Conservation (phyloP, 768 basidiomycete species). For the Suillus plorans region DNA sequence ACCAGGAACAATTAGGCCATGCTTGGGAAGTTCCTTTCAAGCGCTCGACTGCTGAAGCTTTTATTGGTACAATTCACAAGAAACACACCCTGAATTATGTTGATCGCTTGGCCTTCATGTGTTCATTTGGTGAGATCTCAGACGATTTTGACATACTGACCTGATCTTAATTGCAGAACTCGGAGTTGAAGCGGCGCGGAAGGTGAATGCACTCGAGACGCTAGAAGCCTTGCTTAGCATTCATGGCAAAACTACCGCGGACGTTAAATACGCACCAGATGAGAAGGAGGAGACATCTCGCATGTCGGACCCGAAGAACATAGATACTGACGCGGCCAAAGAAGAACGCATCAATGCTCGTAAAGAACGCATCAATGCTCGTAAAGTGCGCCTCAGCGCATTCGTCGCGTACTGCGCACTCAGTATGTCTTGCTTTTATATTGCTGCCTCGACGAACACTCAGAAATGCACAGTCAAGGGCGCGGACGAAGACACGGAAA, state of each 20-base stretch:
- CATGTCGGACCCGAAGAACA: background rate
- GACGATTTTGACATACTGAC: background rate
- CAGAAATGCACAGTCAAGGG: slow-evolving; percentile 7
- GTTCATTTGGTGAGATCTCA: slow-evolving; percentile 23
- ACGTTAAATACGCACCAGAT: background rate
- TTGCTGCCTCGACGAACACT: background rate
- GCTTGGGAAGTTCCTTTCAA: slow-evolving; percentile 24
- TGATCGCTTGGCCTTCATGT: slow-evolving; percentile 30
- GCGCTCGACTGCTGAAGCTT: slow-evolving; percentile 15
- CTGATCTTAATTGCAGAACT: background rate
- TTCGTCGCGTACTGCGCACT: slow-evolving; percentile 27
- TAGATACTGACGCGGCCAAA: background rate
- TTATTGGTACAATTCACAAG: slow-evolving; percentile 11
- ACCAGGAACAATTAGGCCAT: background rate
- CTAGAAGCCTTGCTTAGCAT: background rate
- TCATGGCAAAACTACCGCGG: background rate
- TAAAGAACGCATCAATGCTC: slow-evolving; percentile 1
- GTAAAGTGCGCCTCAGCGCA: slow-evolving; percentile 23
- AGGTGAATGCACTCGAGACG: background rate
- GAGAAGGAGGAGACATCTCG: background rate
- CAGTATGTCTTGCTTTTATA: slow-evolving; percentile 18
- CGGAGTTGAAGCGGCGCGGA: slow-evolving; percentile 18
- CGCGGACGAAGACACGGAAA: background rate
- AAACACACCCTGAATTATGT: slow-evolving; percentile 15
- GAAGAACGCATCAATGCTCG: background rate